Base-by-base conservation (phyloP, 75 land plant genomes). In the Isoetes taiwanensis region DNA sequence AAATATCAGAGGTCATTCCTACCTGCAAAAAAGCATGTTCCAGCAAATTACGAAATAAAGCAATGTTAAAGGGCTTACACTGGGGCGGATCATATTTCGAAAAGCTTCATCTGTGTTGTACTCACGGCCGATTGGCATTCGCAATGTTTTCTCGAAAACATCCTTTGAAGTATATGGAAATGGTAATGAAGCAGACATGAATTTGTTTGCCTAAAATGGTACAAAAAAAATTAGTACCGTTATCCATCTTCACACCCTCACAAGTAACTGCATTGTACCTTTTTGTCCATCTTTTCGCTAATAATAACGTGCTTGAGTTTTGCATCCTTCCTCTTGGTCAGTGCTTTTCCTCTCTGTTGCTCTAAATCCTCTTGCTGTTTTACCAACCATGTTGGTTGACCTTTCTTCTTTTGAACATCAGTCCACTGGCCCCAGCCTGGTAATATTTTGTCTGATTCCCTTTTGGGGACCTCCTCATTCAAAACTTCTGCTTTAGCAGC, bases 381-480 rank as follows among this genome's bases (percentile, higher is more conserved):
- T 30, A 77, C 6, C 58, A 85, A 81, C 85, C 86, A 84, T 26
- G 72, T 54, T 54, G 95, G 95, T 28, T 69, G 32, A 16, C 89
- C 96, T 69, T 56, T 79, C 64, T 78, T 81, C 57, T 77, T 57
- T 63, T 87, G 95, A 34, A 76, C 50, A 40, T 78, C 32, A 35
- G 98, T 76, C 98, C 98, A 93, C 41, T 87, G 83, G 10, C 98
- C 98, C 98, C 98, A 93, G 0, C 98, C 98, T 52, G 98, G 98
- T 32, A 88, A 58, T 16, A 54, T 37, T 50, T 40, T 54, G 10
- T 77, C 80, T 30, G 64, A 63, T 57, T 87, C 95, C 48, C 78
- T 75, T 66, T 66, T 70, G 40, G 90, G 96, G 58, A 69, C 74
- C 61, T 93, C 95, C 46, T 73, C 83, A 55, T 84, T 66, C 54